These are phyloP conservation scores for Globisporangium spinosum DNA, from an alignment of 352 stramenopile genomes.

Conservation along the genomic window DNA sequence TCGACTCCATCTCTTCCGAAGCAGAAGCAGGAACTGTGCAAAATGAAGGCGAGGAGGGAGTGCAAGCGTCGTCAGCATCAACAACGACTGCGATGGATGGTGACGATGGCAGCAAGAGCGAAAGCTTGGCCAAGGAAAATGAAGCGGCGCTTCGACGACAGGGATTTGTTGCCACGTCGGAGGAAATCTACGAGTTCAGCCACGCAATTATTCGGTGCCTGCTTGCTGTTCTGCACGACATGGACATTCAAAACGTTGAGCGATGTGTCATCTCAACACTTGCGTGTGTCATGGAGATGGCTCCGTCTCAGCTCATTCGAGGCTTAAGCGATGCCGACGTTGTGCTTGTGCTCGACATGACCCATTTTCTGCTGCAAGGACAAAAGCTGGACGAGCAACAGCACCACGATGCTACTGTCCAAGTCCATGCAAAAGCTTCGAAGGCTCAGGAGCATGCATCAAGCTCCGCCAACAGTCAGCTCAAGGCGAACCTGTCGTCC, in stretches of 20 bases:
- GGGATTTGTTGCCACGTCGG: constrained; percentile 25
- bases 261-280: constrained; percentile 59
- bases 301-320: constrained; percentile 49
- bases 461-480: constrained; percentile 4
- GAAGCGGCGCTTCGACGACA: constrained; percentile 18
- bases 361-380: constrained; percentile 67
- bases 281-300: constrained; percentile 72
- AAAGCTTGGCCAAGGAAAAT: constrained; percentile 10
- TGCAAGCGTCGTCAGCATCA: constrained; percentile 5
- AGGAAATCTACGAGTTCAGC: constrained; percentile 50
- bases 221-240: constrained; percentile 43
- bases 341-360: constrained; percentile 61
- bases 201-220: constrained; percentile 41
- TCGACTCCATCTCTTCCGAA: constrained; percentile 34
- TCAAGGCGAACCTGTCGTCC: constrained; percentile 44
- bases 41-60: constrained; percentile 13
- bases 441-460: not conserved
- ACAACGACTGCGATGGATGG: not conserved
- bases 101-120: not conserved
- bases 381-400: constrained; percentile 11
- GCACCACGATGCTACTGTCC: not conserved
- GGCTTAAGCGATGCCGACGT: constrained; percentile 46
- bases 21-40: constrained; percentile 21
- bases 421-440: not conserved
- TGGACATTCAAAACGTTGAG: constrained; percentile 71